These are phyloP conservation scores for Macrotyloma uniflorum DNA, from an alignment of 306 rosid genomes.

Conservation along the genomic window DNA sequence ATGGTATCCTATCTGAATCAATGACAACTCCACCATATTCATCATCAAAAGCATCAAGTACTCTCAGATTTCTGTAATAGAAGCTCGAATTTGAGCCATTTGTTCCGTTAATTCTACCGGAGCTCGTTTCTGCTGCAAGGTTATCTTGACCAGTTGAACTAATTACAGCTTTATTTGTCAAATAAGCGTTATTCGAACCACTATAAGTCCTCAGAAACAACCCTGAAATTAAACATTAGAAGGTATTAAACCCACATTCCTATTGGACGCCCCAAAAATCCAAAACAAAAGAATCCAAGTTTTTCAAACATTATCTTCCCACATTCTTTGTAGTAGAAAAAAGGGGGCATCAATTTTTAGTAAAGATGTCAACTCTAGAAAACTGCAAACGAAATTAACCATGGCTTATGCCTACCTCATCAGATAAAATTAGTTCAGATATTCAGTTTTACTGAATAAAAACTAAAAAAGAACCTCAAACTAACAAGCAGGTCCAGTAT, in stretches of 20 bases:
- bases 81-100: constrained; percentile 53
- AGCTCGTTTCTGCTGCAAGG: constrained; percentile 45
- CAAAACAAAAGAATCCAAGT: not conserved
- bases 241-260: not conserved
- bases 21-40: constrained; percentile 85
- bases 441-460: not conserved
- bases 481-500: not conserved
- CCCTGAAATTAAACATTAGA: constrained; percentile 51
- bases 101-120: constrained; percentile 52
- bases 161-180: constrained; percentile 43
- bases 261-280: not conserved
- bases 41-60: constrained; percentile 81
- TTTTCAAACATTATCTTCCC: not conserved
- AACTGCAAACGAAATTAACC: not conserved
- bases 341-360: not conserved
- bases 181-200: constrained; percentile 46
- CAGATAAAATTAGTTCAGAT: not conserved
- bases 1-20: constrained; percentile 67
- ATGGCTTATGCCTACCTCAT: not conserved
- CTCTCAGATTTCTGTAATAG: constrained; percentile 50
- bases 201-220: constrained; percentile 47
- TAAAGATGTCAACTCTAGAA: not conserved
- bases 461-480: not conserved
- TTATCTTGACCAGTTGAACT: constrained; percentile 52
- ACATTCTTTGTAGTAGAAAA: not conserved